Percentiles rank a stretch among this genome's conserved stretches.
These are phyloP conservation scores for Cutaneotrichosporon mucoides DNA, from an alignment of 1,284 basidiomycete genomes.

Conservation along the genomic window DNA sequence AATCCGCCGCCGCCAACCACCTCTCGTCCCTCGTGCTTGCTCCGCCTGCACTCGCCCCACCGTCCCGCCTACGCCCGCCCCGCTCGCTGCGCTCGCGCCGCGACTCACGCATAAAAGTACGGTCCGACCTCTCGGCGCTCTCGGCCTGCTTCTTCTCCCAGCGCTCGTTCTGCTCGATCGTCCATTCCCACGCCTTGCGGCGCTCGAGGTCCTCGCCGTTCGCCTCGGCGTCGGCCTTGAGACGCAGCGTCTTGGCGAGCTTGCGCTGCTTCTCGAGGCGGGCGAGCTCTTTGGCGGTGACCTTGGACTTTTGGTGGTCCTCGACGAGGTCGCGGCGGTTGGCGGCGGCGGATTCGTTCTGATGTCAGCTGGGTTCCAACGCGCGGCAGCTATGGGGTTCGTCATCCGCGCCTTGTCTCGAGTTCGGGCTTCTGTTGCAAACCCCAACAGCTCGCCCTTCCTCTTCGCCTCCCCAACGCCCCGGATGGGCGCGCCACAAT, in stretches of 20 bases:
- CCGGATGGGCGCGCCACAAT: too few species aligned
- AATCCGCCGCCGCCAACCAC: too few species aligned
- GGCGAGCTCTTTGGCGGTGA: constrained; percentile 69
- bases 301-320: constrained; percentile 70
- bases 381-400: too few species aligned
- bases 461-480: too few species aligned
- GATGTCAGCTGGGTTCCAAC: constrained; percentile 4
- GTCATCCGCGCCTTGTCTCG: too few species aligned
- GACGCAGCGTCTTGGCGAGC: constrained; percentile 78
- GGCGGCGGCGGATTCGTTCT: constrained; percentile 71
- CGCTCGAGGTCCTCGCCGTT: constrained; percentile 67
- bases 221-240: constrained; percentile 83
- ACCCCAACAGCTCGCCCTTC: too few species aligned
- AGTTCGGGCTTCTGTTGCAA: too few species aligned
- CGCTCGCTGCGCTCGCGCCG: too few species aligned
- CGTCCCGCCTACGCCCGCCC: too few species aligned
- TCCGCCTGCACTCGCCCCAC: too few species aligned
- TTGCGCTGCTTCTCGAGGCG: constrained; percentile 80
- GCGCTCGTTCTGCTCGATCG: constrained; percentile 86
- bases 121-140: constrained; percentile 57
- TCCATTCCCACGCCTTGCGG: constrained; percentile 88
- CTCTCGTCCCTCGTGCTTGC: too few species aligned
- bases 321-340: constrained; percentile 79
- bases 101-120: constrained; percentile 45
- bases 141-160: constrained; percentile 84